Conservation (phyloP, 2,329 filamentous ascomycete genomes). For the Xylaria hypoxylon region DNA sequence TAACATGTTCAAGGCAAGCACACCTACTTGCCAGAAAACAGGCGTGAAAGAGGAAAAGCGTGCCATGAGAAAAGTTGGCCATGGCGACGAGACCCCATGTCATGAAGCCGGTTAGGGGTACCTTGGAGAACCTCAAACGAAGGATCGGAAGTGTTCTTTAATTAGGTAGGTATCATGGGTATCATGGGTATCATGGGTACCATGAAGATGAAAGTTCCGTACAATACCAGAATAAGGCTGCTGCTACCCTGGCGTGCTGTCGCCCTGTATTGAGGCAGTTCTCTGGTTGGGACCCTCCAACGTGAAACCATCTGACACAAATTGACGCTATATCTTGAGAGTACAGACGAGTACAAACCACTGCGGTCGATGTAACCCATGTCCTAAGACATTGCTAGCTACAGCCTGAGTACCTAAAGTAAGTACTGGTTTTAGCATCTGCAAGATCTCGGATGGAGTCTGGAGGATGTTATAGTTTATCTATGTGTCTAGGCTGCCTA, state of each 20-base stretch:
- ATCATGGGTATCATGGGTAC: not conserved
- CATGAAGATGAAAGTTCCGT: no score
- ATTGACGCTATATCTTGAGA: not conserved
- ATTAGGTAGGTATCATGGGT: not conserved
- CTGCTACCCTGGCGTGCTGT: no score
- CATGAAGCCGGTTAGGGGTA: not conserved
- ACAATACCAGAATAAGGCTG: no score
- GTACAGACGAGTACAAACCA: no score
- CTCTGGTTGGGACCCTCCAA: not conserved
- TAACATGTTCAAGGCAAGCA: not conserved
- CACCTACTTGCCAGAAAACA: not conserved
- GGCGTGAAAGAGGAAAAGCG: not conserved
- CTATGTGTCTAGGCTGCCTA: no score
- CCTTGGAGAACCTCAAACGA: slow-evolving; percentile 6
- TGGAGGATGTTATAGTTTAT: no score
- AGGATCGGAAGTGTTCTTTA: slow-evolving; percentile 5
- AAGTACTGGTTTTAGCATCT: no score
- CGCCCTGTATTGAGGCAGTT: no score
- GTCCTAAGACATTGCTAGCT: no score
- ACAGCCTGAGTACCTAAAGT: no score
- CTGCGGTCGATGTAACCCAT: no score
- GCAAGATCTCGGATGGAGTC: no score
- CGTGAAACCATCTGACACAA: slow-evolving; percentile 1
- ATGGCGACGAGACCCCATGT: not conserved
- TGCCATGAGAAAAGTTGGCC: not conserved